phyloP scores from a whole-genome alignment of 202 grass and related monocot species.

The Zoysia matrella region DNA sequence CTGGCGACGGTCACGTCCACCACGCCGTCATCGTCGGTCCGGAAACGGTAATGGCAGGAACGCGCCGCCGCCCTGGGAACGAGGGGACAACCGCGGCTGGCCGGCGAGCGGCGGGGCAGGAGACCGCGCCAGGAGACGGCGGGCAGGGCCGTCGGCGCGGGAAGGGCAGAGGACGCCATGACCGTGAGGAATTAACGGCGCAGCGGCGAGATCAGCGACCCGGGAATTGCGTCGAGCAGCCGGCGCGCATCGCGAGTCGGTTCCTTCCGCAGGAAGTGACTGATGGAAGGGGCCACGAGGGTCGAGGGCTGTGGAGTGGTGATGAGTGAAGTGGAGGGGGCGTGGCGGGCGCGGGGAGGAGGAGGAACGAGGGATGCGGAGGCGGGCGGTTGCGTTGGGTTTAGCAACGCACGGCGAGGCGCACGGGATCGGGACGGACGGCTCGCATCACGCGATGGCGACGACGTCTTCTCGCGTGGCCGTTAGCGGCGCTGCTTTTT shows the following conservation, averaged over 20 bases:
- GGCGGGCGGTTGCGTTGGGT: not conserved
- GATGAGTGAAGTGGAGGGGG: not conserved
- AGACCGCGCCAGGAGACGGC: constrained; percentile 16
- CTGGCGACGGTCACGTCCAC: constrained; percentile 47
- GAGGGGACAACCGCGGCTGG: not conserved
- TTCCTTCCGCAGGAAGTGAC: not conserved
- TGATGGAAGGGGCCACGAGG: not conserved
- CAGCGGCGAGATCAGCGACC: constrained; percentile 30
- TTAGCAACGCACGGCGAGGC: not conserved
- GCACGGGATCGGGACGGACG: constrained; percentile 20
- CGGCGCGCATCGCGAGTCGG: constrained; percentile 26
- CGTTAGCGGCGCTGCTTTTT: not conserved
- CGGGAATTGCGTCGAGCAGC: constrained; percentile 46
- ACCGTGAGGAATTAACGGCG: not conserved
- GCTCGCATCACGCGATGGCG: not conserved
- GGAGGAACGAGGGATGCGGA: not conserved
- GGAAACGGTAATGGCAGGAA: not conserved
- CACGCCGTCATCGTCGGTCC: no score
- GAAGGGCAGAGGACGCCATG: constrained; percentile 20
- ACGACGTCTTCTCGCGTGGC: not conserved
- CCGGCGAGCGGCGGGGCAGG: not conserved
- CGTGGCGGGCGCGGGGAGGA: constrained; percentile 31
- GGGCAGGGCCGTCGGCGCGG: constrained; percentile 19
- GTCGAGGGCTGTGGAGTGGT: not conserved
- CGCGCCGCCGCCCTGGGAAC: constrained; percentile 22